Evolutionary conservation across 208 protist genomes (phyloP).

Genomic region (Borovskyia barvae): DNA sequence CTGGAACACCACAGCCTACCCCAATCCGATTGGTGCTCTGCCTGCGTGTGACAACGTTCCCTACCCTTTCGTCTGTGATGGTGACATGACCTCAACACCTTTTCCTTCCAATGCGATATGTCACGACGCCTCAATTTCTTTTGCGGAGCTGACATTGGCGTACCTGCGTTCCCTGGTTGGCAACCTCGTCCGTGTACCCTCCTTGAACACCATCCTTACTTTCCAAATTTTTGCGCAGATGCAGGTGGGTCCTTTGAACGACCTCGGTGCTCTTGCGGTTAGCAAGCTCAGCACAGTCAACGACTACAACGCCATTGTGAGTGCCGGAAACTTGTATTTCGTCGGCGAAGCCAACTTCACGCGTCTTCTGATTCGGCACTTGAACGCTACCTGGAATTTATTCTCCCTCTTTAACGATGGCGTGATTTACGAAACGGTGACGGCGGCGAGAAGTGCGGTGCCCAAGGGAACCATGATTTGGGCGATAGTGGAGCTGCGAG

Average conservation of each 20-base stretch:
- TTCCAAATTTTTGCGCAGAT: conserved; percentile 32
- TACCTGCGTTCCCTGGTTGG: conserved; percentile 24
- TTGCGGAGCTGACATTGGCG: conserved; percentile 23
- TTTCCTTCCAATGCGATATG: conserved; percentile 2
- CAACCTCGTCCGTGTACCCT: conserved; percentile 4
- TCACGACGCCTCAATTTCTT: neutral
- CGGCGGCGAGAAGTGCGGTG: neutral
- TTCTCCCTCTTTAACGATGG: conserved; percentile 35
- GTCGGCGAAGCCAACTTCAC: conserved; percentile 29
- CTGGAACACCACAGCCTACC: conserved; percentile 3
- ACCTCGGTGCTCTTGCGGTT: conserved; percentile 24
- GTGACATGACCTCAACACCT: neutral
- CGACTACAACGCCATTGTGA: conserved; percentile 31
- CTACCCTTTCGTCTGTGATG: conserved; percentile 3
- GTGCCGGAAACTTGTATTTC: conserved; percentile 55
- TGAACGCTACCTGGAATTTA: conserved; percentile 20
- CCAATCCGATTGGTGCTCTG: neutral
- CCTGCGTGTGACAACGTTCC: neutral
- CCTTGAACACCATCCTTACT: conserved; percentile 19
- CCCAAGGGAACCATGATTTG: conserved; percentile 1
- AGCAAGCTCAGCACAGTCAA: conserved; percentile 27
- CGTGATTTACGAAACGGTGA: conserved; percentile 6
- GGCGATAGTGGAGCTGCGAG: conserved; percentile 23
- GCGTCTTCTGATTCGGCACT: conserved; percentile 24
- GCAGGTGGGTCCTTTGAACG: conserved; percentile 27